Evolutionary conservation across 768 basidiomycete species (phyloP).

Genomic region (Collybia sp.): DNA sequence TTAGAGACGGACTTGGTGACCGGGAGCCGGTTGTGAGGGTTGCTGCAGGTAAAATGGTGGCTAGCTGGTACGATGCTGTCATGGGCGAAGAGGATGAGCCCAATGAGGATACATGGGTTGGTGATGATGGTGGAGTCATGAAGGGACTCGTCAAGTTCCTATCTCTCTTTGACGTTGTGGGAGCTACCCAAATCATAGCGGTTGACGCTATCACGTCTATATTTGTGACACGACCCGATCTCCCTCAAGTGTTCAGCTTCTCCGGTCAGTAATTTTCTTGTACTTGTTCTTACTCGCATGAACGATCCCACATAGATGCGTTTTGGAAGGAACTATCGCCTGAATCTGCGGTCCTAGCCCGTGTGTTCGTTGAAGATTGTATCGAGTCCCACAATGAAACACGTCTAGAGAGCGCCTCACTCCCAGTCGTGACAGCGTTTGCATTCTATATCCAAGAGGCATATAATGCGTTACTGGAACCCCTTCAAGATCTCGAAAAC

Average conservation of each 20-base stretch:
- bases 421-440: constrained; percentile 91
- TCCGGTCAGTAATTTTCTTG: constrained; percentile 44
- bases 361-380: constrained; percentile 84
- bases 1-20: constrained; percentile 88
- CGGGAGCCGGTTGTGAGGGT: constrained; percentile 77
- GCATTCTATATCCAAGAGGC: constrained; percentile 79
- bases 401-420: constrained; percentile 57
- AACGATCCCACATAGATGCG: constrained; percentile 36
- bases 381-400: constrained; percentile 53
- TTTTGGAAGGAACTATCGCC: constrained; percentile 79
- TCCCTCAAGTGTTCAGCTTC: constrained; percentile 71
- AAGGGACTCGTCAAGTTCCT: constrained; percentile 40
- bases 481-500: constrained; percentile 36
- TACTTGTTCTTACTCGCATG: not conserved
- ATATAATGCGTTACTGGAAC: constrained; percentile 57
- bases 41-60: constrained; percentile 78
- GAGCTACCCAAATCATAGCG: constrained; percentile 64
- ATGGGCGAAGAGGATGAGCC: constrained; percentile 29
- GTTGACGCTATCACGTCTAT: constrained; percentile 79
- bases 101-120: constrained; percentile 25
- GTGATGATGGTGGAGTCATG: constrained; percentile 45
- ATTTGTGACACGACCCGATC: constrained; percentile 66
- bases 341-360: constrained; percentile 77
- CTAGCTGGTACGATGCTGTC: constrained; percentile 75
- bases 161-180: constrained; percentile 56